These are phyloP conservation scores for Xylaria nigripes DNA, from an alignment of 495 filamentous ascomycete species.

Conservation along the genomic window DNA sequence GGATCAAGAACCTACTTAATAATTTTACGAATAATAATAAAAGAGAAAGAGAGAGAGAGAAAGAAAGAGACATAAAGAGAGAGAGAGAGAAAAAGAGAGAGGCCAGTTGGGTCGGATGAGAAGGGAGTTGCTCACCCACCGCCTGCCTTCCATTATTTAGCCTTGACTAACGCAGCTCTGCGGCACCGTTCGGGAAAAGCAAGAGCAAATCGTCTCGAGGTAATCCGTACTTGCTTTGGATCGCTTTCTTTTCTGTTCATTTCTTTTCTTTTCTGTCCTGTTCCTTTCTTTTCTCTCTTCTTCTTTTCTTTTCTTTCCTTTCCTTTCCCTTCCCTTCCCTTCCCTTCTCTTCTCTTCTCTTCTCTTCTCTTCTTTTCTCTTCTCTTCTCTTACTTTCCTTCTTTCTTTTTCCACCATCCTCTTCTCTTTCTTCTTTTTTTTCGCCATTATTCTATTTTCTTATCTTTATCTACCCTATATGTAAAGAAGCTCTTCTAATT, in stretches of 20 bases:
- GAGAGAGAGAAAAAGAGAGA: constrained; percentile 16
- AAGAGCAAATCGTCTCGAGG: no score
- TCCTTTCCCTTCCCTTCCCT: no score
- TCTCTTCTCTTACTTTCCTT: background rate
- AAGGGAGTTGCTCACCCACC: background rate
- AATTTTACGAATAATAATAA: no score
- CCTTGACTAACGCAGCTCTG: background rate
- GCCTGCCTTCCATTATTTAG: background rate
- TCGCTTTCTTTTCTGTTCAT: no score
- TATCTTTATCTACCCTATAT: no score
- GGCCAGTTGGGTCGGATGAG: constrained; percentile 13
- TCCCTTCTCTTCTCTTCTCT: background rate
- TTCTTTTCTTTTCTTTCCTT: no score
- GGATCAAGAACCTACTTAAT: no score
- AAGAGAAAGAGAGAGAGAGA: background rate
- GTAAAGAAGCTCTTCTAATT: no score
- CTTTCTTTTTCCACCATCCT: background rate
- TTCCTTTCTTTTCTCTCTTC: no score
- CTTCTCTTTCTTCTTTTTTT: background rate
- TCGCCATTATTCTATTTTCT: no score
- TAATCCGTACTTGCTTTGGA: no score
- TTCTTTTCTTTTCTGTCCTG: no score
- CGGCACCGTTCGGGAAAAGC: background rate
- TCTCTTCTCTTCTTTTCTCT: background rate
- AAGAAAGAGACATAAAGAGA: background rate